Evolutionary conservation across 2,329 filamentous ascomycete genomes (phyloP), one percentile per base, ranked within the genome.

Genomic region (Ceratocystis harringtonii): DNA sequence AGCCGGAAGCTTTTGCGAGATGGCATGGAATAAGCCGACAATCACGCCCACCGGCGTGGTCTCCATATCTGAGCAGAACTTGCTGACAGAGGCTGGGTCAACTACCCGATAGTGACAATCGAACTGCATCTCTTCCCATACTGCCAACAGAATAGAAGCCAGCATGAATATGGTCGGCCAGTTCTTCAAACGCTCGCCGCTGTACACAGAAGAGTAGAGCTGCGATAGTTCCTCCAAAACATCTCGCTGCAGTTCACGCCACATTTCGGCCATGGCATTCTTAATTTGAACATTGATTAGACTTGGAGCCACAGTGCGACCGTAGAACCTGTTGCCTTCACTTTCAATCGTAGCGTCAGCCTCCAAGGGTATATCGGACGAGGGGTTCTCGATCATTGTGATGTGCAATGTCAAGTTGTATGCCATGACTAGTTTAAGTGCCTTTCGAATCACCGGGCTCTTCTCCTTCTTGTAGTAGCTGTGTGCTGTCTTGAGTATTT

Each of bases 231-330:
- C 92, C 78, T 95, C 92, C 1, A 97, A 81, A 45, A 96, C 91
- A 71, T 96, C 92, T 79, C 95, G 95, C 75, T 96, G 92, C 66
- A 97, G 81, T 76, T 96, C 92, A 69, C 92, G 91, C 92, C 92
- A 97, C 90, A 96, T 95, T 72, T 95, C 91, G 70, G 92, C 92
- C 78, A 97, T 86, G 65, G 92, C 92, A 72, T 89, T 94, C 83
- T 97, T 97, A 80, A 97, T 91, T 79, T 96, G 90, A 84, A 96
- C 96, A 80, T 96, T 97, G 83, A 97, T 95, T 92, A 97, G 95
- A 73, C 96, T 92, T 12, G 92, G 92, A 17, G 92, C 92, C 69
- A 96, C 86, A 44, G 88, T 92, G 79, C 92, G 92, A 72, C 92
- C 92, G 71, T 83, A 87, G 80, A 88, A 96, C 74, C 90, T 94